phyloP scores from a whole-genome alignment of 139 green algal genomes.

The Monoraphidium neglectum region DNA sequence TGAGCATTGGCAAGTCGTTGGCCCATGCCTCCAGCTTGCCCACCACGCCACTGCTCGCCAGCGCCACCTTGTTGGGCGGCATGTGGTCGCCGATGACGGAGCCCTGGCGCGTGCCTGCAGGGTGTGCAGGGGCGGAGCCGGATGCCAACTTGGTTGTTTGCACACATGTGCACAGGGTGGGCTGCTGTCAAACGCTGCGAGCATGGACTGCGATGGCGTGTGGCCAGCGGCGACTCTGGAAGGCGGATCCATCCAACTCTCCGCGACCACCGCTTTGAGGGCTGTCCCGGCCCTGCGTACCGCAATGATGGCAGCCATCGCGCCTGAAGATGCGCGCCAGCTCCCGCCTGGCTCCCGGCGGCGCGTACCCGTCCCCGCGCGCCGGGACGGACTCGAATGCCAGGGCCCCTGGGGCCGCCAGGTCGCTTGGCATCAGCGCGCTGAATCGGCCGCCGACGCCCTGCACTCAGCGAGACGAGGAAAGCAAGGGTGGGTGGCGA shows the following conservation, averaged over 20 bases:
- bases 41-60: background rate
- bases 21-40: background rate
- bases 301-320: slow-evolving; percentile 85
- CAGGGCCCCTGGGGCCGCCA: slow-evolving; percentile 62
- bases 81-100: slow-evolving; percentile 81
- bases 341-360: slow-evolving; percentile 34
- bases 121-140: no score
- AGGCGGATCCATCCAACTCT: no score
- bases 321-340: slow-evolving; percentile 49
- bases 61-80: slow-evolving; percentile 75
- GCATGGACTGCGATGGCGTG: no score
- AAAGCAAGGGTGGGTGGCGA: no score
- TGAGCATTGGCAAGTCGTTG: slow-evolving; percentile 8
- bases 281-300: no score
- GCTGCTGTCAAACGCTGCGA: no score
- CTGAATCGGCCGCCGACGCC: slow-evolving; percentile 64
- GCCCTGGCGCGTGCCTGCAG: slow-evolving; percentile 34
- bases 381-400: slow-evolving; percentile 64
- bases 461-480: no score
- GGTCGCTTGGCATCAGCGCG: slow-evolving; percentile 69
- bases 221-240: no score
- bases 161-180: no score
- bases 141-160: no score
- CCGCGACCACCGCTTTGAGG: no score
- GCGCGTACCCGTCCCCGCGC: slow-evolving; percentile 50